Evolutionary conservation across 441 rosid genomes (phyloP).

Genomic region (Erysimum pusillum): DNA sequence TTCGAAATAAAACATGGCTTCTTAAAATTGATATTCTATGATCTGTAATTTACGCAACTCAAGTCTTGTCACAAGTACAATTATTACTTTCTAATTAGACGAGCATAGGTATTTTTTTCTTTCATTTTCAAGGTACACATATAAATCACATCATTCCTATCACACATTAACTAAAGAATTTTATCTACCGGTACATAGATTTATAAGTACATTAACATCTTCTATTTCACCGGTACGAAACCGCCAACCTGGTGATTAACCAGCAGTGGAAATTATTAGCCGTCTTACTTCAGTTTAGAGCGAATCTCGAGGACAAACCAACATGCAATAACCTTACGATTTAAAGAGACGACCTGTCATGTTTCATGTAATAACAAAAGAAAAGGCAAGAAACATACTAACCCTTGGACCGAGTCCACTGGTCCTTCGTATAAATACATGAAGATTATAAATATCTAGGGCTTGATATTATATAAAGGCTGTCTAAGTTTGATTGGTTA

Average conservation of each 20-base stretch:
- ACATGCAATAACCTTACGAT: conserved; percentile 36
- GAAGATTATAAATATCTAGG: conserved; percentile 4
- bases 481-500: conserved; percentile 43
- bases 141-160: conserved; percentile 40
- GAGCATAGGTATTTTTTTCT: not conserved
- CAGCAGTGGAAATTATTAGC: conserved; percentile 39
- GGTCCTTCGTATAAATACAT: conserved; percentile 29
- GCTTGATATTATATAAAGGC: conserved; percentile 6
- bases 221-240: conserved; percentile 32
- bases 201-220: conserved; percentile 28
- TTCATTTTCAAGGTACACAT: conserved; percentile 16
- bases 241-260: conserved; percentile 39
- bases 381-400: conserved; percentile 32
- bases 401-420: conserved; percentile 43
- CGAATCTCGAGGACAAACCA: conserved; percentile 30
- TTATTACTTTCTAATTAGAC: not conserved
- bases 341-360: conserved; percentile 29
- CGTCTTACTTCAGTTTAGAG: conserved; percentile 30
- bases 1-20: not conserved
- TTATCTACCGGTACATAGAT: conserved; percentile 35
- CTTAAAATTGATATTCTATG: not conserved
- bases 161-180: not conserved
- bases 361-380: conserved; percentile 24
- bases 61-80: conserved; percentile 11
- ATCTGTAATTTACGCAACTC: not conserved